Conservation (phyloP, 1,139 yeast species). For the Saccharomycopsis hybrid region DNA sequence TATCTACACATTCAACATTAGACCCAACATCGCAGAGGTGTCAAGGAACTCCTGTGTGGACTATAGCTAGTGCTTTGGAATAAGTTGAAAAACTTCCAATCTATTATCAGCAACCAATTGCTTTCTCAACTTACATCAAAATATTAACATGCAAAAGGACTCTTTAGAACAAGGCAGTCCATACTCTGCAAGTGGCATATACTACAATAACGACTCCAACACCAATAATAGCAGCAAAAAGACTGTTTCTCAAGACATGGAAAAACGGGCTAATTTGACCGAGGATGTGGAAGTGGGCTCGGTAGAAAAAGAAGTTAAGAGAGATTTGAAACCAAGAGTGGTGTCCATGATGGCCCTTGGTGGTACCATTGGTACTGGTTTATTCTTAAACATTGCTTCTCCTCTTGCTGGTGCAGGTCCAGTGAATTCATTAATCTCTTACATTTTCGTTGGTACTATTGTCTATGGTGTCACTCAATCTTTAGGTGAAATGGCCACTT, state of each 20-base stretch:
- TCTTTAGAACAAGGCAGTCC: too few relatives aligned
- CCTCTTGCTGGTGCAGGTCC: constrained; percentile 63
- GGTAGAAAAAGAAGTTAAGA: constrained; percentile 30
- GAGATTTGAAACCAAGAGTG: constrained; percentile 53
- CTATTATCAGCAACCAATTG: too few relatives aligned
- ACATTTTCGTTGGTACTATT: constrained; percentile 57
- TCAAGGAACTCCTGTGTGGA: too few relatives aligned
- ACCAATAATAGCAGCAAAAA: too few relatives aligned
- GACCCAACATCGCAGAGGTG: too few relatives aligned
- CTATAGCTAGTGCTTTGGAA: too few relatives aligned
- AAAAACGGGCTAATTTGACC: not conserved
- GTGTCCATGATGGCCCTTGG: constrained; percentile 62
- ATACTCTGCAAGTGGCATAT: not conserved
- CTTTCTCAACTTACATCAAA: too few relatives aligned
- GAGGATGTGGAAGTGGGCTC: constrained; percentile 8
- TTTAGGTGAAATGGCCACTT: constrained; percentile 72
- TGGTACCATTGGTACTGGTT: constrained; percentile 66
- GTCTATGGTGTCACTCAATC: constrained; percentile 63
- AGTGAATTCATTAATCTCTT: constrained; percentile 59
- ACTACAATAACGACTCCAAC: not conserved
- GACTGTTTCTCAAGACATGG: constrained; percentile 5
- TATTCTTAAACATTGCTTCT: constrained; percentile 51
- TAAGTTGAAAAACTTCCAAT: too few relatives aligned
- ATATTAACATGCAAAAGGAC: too few relatives aligned
- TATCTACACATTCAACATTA: too few relatives aligned